Evolutionary conservation across 768 basidiomycete species (phyloP).

Genomic region (Cystoderma amianthinum): DNA sequence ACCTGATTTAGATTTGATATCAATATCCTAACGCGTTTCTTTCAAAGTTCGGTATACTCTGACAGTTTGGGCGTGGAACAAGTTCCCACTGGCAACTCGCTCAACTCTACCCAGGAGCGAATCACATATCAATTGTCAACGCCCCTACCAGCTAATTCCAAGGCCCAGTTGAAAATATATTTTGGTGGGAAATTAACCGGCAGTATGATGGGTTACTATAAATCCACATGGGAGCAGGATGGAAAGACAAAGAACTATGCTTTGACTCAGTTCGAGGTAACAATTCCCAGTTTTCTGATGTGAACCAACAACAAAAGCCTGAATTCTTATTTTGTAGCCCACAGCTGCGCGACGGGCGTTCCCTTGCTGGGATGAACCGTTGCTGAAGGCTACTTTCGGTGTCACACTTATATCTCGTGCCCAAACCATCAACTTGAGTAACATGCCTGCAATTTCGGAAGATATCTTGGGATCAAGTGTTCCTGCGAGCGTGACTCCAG

Average conservation of each 20-base stretch:
- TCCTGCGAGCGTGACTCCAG: constrained; percentile 7
- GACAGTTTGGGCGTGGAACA: constrained; percentile 46
- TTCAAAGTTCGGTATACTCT: constrained; percentile 38
- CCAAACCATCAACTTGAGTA: constrained; percentile 74
- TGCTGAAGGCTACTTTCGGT: constrained; percentile 76
- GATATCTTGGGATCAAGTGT: constrained; percentile 29
- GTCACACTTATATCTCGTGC: constrained; percentile 75
- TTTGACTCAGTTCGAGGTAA: constrained; percentile 86
- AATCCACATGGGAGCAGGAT: constrained; percentile 54
- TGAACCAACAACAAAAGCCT: constrained; percentile 2
- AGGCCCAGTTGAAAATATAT: constrained; percentile 60
- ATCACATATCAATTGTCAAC: constrained; percentile 52
- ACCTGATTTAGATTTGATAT: too few species aligned
- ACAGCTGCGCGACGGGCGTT: constrained; percentile 80
- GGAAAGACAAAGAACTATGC: constrained; percentile 63
- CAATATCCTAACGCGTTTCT: not conserved
- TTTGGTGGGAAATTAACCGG: constrained; percentile 67
- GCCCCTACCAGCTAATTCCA: constrained; percentile 55
- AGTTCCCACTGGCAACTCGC: constrained; percentile 29
- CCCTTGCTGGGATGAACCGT: constrained; percentile 92
- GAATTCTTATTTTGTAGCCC: constrained; percentile 36
- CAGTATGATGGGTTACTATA: constrained; percentile 82
- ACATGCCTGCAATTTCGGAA: constrained; percentile 77
- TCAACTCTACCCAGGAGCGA: constrained; percentile 62
- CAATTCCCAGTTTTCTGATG: not conserved